A percentile compares a stretch with the other conserved stretches of the same genome.
phyloP scores from a whole-genome alignment of 2,329 filamentous ascomycete species.

The Aspergillus novoparasiticus region DNA sequence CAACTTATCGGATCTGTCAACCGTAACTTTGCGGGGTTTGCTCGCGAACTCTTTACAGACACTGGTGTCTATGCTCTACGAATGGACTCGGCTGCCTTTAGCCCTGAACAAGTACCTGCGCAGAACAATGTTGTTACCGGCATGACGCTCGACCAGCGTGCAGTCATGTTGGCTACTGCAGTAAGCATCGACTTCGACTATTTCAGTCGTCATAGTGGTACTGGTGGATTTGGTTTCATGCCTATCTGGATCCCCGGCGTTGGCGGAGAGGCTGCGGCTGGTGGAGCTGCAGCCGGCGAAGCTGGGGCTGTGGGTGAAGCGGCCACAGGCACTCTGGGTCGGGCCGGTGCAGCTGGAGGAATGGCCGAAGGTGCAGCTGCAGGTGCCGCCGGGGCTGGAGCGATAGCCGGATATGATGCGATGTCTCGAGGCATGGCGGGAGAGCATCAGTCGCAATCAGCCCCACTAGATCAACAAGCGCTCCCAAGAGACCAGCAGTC shows the following conservation, averaged over 20 bases:
- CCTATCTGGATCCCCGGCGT: constrained; percentile 55
- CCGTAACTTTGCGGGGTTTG: constrained; percentile 65
- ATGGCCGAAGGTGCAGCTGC: constrained; percentile 44
- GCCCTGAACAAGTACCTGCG: constrained; percentile 36
- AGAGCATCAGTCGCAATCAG: constrained; percentile 20
- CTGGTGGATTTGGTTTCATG: constrained; percentile 52
- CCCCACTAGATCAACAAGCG: constrained; percentile 21
- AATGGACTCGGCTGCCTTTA: constrained; percentile 62
- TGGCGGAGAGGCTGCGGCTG: constrained; percentile 44
- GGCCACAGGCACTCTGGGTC: constrained; percentile 39
- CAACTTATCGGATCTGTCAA: constrained; percentile 63
- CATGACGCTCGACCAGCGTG: constrained; percentile 67
- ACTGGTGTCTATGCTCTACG: constrained; percentile 66
- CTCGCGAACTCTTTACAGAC: constrained; percentile 66
- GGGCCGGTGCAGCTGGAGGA: constrained; percentile 46
- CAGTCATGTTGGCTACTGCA: constrained; percentile 67
- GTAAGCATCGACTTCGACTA: constrained; percentile 69
- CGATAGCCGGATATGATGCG: constrained; percentile 65
- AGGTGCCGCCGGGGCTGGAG: constrained; percentile 57
- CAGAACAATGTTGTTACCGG: constrained; percentile 39
- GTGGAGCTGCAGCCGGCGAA: constrained; percentile 40
- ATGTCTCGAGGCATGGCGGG: constrained; percentile 57
- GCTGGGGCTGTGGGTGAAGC: constrained; percentile 40
- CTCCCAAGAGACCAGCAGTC: constrained; percentile 20
- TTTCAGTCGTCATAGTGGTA: constrained; percentile 62